Percentiles rank a stretch among this genome's conserved stretches.
Evolutionary conservation across 768 basidiomycete species (phyloP).

Genomic region (Leccinellum rugosiceps): DNA sequence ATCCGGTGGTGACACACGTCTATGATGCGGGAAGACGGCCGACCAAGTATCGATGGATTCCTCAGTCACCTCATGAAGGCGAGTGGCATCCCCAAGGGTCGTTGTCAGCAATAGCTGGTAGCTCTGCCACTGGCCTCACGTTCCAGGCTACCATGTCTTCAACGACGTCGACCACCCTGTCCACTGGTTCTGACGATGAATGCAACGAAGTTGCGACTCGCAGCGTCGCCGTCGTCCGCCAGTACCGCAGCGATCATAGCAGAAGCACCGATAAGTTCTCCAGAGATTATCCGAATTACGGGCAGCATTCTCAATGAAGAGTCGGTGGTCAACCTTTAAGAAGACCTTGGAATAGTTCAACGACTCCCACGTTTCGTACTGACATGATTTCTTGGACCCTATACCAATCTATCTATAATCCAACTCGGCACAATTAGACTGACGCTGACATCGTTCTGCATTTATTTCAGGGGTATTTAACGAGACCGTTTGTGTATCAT

Average conservation of each 20-base stretch:
- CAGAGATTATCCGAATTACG: slow-evolving; percentile 14
- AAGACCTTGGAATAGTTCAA: neutral
- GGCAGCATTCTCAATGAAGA: neutral
- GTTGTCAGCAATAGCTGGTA: slow-evolving; percentile 12
- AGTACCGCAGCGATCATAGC: slow-evolving; percentile 28
- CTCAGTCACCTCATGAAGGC: slow-evolving; percentile 30
- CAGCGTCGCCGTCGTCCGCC: slow-evolving; percentile 25
- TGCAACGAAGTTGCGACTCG: slow-evolving; percentile 36
- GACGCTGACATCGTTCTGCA: slow-evolving; percentile 3
- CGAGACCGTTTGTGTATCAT: slow-evolving; percentile 8
- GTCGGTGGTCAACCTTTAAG: neutral
- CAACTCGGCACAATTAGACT: slow-evolving; percentile 1
- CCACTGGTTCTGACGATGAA: slow-evolving; percentile 29
- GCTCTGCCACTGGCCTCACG: slow-evolving; percentile 29
- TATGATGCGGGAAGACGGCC: slow-evolving; percentile 37
- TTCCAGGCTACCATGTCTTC: slow-evolving; percentile 38
- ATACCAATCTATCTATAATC: slow-evolving; percentile 11
- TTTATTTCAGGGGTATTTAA: slow-evolving; percentile 20
- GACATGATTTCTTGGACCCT: slow-evolving; percentile 12
- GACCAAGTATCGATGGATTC: slow-evolving; percentile 39
- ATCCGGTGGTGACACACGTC: slow-evolving; percentile 44
- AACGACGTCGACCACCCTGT: slow-evolving; percentile 32
- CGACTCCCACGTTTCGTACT: slow-evolving; percentile 1
- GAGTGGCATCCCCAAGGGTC: slow-evolving; percentile 25
- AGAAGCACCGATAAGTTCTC: slow-evolving; percentile 10